phyloP scores from a whole-genome alignment of 192 early-diverging fungal species.

The Coemansia sp. region DNA sequence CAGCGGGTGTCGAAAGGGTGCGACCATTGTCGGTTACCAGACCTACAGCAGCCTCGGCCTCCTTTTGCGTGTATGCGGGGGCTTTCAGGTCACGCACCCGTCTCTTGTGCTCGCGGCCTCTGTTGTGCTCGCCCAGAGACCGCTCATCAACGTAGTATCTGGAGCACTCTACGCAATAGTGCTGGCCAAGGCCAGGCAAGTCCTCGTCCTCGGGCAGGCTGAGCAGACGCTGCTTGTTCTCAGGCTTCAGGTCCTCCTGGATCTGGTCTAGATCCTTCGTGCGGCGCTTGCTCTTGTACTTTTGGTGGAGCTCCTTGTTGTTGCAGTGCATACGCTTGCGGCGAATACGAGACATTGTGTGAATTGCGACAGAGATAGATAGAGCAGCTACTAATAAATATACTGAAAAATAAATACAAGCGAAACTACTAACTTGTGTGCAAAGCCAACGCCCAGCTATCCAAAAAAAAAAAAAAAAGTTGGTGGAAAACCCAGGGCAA shows the following conservation, averaged over 20 bases:
- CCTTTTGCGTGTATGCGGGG: slow-evolving; percentile 87
- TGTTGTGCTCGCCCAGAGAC: slow-evolving; percentile 67
- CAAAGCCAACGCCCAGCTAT: neutral
- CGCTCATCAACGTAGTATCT: slow-evolving; percentile 73
- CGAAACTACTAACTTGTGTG: neutral
- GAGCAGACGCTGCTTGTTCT: slow-evolving; percentile 64
- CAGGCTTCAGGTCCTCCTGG: slow-evolving; percentile 82
- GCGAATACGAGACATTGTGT: slow-evolving; percentile 44
- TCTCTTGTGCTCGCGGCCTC: slow-evolving; percentile 85
- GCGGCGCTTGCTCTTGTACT: slow-evolving; percentile 81
- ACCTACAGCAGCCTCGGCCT: slow-evolving; percentile 75
- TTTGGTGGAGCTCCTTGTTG: slow-evolving; percentile 76
- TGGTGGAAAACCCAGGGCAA: neutral
- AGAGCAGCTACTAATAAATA: neutral
- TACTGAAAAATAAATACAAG: neutral
- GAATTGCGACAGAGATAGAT: neutral
- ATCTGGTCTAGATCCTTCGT: slow-evolving; percentile 96
- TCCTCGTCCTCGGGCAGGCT: slow-evolving; percentile 75
- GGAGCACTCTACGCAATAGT: slow-evolving; percentile 86
- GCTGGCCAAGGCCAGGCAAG: slow-evolving; percentile 87
- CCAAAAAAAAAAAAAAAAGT: slow-evolving; percentile 15
- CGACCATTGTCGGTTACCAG: slow-evolving; percentile 62
- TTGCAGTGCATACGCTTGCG: slow-evolving; percentile 57
- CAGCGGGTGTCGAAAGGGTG: slow-evolving; percentile 15
- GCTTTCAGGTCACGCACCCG: slow-evolving; percentile 79